Conservation (phyloP, 108 stramenopile genomes). For the Aurantiochytrium sp. region DNA sequence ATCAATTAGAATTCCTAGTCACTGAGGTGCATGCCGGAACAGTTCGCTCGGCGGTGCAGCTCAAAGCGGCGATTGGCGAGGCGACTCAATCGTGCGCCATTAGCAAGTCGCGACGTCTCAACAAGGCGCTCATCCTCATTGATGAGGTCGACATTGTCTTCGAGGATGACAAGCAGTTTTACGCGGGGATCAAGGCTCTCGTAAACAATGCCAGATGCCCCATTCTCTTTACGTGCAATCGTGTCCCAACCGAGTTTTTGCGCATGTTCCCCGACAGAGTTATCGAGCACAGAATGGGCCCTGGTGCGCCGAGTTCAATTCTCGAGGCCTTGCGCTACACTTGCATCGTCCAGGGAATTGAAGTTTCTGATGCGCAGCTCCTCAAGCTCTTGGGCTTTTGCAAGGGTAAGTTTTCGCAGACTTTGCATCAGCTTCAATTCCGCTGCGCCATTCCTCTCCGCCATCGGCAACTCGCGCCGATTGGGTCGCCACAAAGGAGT, state of each 20-base stretch:
- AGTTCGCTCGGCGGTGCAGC: background rate
- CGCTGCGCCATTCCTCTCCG: background rate
- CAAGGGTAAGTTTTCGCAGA: background rate
- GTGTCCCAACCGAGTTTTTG: background rate
- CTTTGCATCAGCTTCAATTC: background rate
- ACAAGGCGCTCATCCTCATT: background rate
- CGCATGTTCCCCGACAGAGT: background rate
- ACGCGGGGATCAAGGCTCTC: background rate
- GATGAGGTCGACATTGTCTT: conserved; percentile 7
- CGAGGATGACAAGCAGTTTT: conserved; percentile 5
- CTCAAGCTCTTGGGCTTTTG: background rate
- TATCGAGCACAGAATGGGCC: background rate
- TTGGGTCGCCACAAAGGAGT: too few species aligned
- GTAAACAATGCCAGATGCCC: background rate
- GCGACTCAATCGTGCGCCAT: background rate
- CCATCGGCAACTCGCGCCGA: too few species aligned
- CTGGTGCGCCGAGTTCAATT: background rate
- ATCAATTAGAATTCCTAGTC: background rate
- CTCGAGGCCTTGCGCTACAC: background rate
- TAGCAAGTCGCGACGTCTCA: background rate
- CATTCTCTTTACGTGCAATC: background rate
- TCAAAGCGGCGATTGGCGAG: background rate
- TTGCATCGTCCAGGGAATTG: background rate
- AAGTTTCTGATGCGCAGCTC: background rate
- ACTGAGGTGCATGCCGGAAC: background rate